These are phyloP conservation scores for Tricholoma sp. DNA, from an alignment of 768 basidiomycete species.

Conservation along the genomic window DNA sequence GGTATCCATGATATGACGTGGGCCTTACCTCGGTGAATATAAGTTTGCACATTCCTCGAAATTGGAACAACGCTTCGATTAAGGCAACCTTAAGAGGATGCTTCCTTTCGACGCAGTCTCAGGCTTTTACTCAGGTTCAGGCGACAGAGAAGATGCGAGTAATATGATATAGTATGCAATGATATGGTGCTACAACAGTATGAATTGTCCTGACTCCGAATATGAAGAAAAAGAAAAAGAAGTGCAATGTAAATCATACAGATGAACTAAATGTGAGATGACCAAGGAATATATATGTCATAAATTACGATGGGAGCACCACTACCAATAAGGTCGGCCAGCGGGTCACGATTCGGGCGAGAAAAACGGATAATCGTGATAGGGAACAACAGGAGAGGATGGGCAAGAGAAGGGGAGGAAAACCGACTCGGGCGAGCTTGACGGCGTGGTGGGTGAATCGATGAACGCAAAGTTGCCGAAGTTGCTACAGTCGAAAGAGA, in stretches of 20 bases:
- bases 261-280: neutral
- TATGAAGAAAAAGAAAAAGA: neutral
- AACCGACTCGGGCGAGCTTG: neutral
- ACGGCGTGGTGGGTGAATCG: neutral
- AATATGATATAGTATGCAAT: neutral
- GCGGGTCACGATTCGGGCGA: neutral
- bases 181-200: neutral
- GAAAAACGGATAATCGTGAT: neutral
- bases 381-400: neutral
- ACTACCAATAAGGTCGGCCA: neutral
- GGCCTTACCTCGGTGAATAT: too few species aligned
- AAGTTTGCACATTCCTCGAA: too few species aligned
- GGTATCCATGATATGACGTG: too few species aligned
- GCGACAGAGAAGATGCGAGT: neutral
- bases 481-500: neutral
- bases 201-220: neutral
- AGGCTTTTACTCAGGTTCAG: too few species aligned
- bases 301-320: neutral
- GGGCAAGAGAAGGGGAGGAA: neutral
- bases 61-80: too few species aligned
- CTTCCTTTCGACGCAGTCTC: too few species aligned
- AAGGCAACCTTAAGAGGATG: too few species aligned
- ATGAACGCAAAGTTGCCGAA: neutral
- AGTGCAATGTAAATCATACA: neutral
- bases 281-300: neutral